phyloP scores from a whole-genome alignment of 2,329 filamentous ascomycete genomes.

The Talaromyces rugulosus region DNA sequence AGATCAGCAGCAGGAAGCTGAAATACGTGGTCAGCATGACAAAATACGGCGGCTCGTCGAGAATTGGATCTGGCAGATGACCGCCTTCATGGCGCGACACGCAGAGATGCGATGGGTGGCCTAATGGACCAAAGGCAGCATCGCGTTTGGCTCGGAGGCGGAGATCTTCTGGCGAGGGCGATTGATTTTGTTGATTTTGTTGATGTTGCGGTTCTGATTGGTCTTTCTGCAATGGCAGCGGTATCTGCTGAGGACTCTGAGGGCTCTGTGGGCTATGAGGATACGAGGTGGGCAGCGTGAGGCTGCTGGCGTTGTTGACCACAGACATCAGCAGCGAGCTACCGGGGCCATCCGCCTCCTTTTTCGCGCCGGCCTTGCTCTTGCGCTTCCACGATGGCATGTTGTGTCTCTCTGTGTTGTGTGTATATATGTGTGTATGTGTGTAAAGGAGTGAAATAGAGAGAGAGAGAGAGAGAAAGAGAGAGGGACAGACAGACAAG shows the following conservation, averaged over 20 bases:
- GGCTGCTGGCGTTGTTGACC: conserved; percentile 3
- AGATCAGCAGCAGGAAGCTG: conserved; percentile 88
- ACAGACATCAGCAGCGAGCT: background rate
- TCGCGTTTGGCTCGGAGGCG: conserved; percentile 68
- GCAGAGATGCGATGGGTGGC: conserved; percentile 73
- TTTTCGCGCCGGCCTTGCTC: background rate
- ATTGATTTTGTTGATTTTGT: background rate
- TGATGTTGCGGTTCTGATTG: background rate
- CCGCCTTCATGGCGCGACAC: conserved; percentile 76
- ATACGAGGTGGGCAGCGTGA: background rate
- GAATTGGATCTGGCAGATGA: conserved; percentile 70
- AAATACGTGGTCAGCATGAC: conserved; percentile 93
- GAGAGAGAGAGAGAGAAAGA: too few species aligned
- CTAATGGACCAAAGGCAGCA: conserved; percentile 81
- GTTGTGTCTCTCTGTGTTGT: background rate
- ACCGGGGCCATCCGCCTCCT: background rate
- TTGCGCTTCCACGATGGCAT: conserved; percentile 13
- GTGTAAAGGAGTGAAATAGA: too few species aligned
- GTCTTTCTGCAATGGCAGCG: background rate
- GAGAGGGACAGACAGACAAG: background rate
- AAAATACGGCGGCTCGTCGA: conserved; percentile 92
- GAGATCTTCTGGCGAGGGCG: conserved; percentile 55
- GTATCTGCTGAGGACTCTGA: background rate
- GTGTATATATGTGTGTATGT: background rate
- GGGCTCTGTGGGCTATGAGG: background rate